Evolutionary conservation across 2,329 filamentous ascomycete genomes (phyloP).

Genomic region (Botrytis sinoallii): DNA sequence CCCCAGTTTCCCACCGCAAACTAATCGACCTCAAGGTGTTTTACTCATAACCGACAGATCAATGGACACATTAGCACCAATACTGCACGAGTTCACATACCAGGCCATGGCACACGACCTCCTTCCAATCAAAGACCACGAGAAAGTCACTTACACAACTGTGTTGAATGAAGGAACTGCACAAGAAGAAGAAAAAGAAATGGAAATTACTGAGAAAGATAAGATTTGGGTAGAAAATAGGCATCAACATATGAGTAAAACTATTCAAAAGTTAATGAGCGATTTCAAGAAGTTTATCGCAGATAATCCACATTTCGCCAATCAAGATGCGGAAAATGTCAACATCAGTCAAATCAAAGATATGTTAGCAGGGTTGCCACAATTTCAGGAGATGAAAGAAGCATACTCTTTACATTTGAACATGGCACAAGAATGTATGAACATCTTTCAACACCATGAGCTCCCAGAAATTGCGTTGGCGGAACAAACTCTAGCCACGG

Average conservation of each 20-base stretch:
- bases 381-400: conserved; percentile 95
- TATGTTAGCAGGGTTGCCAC: conserved; percentile 91
- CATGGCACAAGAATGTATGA: conserved; percentile 98
- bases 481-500: conserved; percentile 89
- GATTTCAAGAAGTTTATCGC: conserved; percentile 92
- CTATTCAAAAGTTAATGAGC: conserved; percentile 85
- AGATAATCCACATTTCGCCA: conserved; percentile 88
- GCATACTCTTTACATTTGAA: conserved; percentile 90
- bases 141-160: conserved; percentile 84
- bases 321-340: conserved; percentile 64
- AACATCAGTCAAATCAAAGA: conserved; percentile 91
- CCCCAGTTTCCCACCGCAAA: conserved; percentile 77
- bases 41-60: conserved; percentile 87
- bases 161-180: conserved; percentile 69
- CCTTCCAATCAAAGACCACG: conserved; percentile 79
- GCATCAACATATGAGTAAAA: conserved; percentile 97
- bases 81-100: conserved; percentile 96
- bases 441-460: conserved; percentile 80
- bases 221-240: conserved; percentile 93
- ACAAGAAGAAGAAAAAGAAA: conserved; percentile 77
- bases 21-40: conserved; percentile 73
- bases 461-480: conserved; percentile 81
- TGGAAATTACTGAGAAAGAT: conserved; percentile 88
- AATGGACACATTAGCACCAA: conserved; percentile 84
- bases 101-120: conserved; percentile 98